These are phyloP conservation scores for Hanseniaspora mollemarum DNA, from an alignment of 805 yeast species.

Conservation along the genomic window DNA sequence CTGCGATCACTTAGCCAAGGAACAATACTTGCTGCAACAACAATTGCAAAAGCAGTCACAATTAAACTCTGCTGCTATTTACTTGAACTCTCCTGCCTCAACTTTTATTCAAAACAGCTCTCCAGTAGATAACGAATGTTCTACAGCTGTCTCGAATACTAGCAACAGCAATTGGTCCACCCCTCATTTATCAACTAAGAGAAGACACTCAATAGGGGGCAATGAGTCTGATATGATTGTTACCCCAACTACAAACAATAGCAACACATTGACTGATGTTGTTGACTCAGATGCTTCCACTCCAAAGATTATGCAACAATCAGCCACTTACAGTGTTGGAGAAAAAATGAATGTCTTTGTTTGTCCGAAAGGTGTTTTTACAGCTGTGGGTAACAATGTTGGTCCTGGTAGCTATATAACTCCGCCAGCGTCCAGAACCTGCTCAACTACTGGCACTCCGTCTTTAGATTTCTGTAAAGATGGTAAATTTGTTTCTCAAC, in stretches of 20 bases:
- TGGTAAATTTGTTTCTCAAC: slow-evolving; percentile 3
- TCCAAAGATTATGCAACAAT: slow-evolving; percentile 8
- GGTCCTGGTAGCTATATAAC: slow-evolving; percentile 13
- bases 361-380: background rate
- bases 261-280: background rate
- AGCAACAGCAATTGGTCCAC: slow-evolving; percentile 8
- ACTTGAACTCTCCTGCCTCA: slow-evolving; percentile 9
- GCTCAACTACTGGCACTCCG: slow-evolving; percentile 11
- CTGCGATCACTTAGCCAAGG: slow-evolving; percentile 6
- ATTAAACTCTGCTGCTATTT: slow-evolving; percentile 1
- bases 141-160: slow-evolving; percentile 4
- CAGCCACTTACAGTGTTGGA: background rate
- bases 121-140: slow-evolving; percentile 1
- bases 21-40: slow-evolving; percentile 9
- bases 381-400: background rate
- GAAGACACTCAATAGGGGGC: slow-evolving; percentile 5
- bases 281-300: background rate
- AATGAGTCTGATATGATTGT: slow-evolving; percentile 9
- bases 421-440: slow-evolving; percentile 15
- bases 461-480: slow-evolving; percentile 10
- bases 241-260: slow-evolving; percentile 12
- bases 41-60: background rate
- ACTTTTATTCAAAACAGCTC: background rate
- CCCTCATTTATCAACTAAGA: slow-evolving; percentile 10
- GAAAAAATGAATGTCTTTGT: background rate